These are phyloP conservation scores for Skeletonema costatum DNA, from an alignment of 108 stramenopile genomes.

Conservation along the genomic window DNA sequence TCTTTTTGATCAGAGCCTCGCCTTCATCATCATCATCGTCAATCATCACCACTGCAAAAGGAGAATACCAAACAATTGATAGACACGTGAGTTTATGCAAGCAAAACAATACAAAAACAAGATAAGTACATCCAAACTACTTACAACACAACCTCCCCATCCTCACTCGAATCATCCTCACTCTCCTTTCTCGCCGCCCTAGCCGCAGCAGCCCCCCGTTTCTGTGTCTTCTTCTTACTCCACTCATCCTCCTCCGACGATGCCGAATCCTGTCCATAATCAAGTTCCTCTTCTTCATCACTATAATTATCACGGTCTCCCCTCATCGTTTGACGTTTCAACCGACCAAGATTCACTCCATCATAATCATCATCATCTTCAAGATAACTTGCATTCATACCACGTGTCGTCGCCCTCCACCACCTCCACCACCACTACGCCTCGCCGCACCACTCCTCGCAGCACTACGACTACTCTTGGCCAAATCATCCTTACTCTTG, in stretches of 20 bases:
- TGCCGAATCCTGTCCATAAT: constrained; percentile 71
- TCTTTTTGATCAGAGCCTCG: constrained; percentile 35
- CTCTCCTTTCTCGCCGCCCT: constrained; percentile 32
- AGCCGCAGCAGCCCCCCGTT: constrained; percentile 35
- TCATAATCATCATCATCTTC: constrained; percentile 85
- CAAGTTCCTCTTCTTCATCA: constrained; percentile 61
- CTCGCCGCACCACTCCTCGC: constrained; percentile 6
- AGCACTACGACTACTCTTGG: constrained; percentile 59
- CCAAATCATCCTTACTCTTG: constrained; percentile 70
- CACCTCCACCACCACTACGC: constrained; percentile 16
- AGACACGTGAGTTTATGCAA: too few relatives aligned
- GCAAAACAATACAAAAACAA: not conserved
- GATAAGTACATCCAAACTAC: not conserved
- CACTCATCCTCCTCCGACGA: constrained; percentile 68
- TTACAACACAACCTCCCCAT: constrained; percentile 54
- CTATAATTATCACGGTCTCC: constrained; percentile 40
- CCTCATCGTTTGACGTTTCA: constrained; percentile 60
- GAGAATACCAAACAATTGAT: not conserved
- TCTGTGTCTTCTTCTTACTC: constrained; percentile 46
- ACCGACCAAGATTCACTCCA: constrained; percentile 59
- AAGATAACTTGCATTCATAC: constrained; percentile 72
- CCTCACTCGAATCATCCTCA: constrained; percentile 55
- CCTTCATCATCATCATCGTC: constrained; percentile 54
- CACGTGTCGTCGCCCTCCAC: constrained; percentile 48
- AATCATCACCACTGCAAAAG: constrained; percentile 44